Percentiles rank a stretch among this genome's conserved stretches.
Conservation (phyloP, 2,329 filamentous ascomycete species). For the Hymenoscyphus occultus region DNA sequence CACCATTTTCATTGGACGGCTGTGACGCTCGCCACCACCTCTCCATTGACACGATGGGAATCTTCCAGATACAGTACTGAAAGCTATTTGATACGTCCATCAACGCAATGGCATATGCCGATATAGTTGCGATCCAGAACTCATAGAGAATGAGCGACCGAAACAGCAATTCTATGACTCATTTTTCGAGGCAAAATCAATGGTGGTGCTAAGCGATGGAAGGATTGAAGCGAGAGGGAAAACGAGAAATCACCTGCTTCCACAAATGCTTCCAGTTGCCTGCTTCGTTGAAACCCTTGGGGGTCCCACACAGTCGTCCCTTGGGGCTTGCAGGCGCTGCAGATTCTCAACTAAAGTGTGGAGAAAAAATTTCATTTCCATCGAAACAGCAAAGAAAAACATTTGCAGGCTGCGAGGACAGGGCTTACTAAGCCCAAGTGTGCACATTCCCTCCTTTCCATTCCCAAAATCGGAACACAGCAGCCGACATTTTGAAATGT, state of each 20-base stretch:
- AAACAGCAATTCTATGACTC: neutral
- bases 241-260: neutral
- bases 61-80: neutral
- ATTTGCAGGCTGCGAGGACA: neutral
- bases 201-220: neutral
- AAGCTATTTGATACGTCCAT: neutral
- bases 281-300: neutral
- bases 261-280: no score
- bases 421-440: neutral
- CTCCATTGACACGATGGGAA: neutral
- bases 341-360: neutral
- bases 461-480: neutral
- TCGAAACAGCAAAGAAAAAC: neutral
- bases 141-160: neutral
- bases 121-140: neutral
- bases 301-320: neutral
- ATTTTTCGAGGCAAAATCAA: neutral
- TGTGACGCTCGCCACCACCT: slow-evolving; percentile 3
- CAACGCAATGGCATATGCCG: neutral
- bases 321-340: slow-evolving; percentile 1
- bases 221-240: slow-evolving; percentile 3
- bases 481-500: neutral
- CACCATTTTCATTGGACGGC: neutral
- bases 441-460: neutral
- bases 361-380: neutral